Conservation (phyloP, 2,329 filamentous ascomycete genomes). For the Aspergillus eucalypticola region DNA sequence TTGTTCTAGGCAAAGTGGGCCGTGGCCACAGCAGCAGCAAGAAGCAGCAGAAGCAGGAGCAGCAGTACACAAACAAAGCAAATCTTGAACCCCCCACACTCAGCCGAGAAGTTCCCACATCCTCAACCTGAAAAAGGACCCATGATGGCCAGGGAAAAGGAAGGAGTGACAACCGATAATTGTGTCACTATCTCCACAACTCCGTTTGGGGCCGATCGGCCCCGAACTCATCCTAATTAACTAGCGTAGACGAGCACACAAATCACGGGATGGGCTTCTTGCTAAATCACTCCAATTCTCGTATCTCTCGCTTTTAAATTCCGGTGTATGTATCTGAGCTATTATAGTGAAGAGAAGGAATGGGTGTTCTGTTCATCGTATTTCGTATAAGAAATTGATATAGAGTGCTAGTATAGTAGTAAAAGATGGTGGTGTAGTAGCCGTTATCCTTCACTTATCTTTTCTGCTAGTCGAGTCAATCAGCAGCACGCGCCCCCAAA, state of each 20-base stretch:
- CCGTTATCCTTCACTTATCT: not conserved
- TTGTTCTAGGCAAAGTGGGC: not conserved
- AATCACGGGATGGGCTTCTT: not conserved
- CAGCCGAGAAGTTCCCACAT: not conserved
- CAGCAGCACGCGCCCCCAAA: not conserved
- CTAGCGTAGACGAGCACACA: not conserved
- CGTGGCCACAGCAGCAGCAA: not conserved
- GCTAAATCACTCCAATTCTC: not conserved
- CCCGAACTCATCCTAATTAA: not conserved
- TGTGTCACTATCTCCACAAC: constrained; percentile 6
- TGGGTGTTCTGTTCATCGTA: too few species aligned
- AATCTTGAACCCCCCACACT: not conserved
- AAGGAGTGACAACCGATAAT: not conserved
- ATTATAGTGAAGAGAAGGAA: too few species aligned
- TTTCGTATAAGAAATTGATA: too few species aligned
- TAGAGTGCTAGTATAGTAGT: too few species aligned
- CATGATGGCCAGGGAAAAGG: not conserved
- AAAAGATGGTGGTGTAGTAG: not conserved
- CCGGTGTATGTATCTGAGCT: not conserved
- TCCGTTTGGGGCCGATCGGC: constrained; percentile 6
- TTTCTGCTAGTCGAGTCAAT: not conserved
- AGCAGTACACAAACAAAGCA: not conserved
- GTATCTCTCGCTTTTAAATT: not conserved
- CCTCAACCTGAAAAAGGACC: not conserved
- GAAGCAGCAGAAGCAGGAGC: too few species aligned